A percentile compares a stretch with the other conserved stretches of the same genome.
These are phyloP conservation scores for Neurospora sublineolata DNA, from an alignment of 495 filamentous ascomycete genomes.

Conservation along the genomic window DNA sequence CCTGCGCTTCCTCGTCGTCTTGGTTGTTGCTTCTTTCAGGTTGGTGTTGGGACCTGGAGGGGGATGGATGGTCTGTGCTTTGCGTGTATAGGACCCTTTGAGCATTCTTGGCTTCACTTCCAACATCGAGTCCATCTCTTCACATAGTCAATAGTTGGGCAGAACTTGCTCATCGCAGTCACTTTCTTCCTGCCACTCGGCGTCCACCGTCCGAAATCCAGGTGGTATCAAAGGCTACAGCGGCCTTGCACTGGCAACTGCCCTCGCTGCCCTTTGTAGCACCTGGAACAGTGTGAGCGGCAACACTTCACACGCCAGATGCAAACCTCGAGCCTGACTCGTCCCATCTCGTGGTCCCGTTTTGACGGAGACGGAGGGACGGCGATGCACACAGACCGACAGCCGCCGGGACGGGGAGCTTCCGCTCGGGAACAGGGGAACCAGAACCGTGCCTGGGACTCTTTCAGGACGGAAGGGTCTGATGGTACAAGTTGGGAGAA, in stretches of 20 bases:
- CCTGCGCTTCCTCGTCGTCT: conserved; percentile 6
- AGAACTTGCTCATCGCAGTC: neutral
- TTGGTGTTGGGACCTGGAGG: neutral
- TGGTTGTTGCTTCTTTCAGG: neutral
- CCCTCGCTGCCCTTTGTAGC: neutral
- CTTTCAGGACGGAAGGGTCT: neutral
- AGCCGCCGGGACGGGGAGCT: neutral
- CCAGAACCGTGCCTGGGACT: neutral
- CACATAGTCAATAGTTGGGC: neutral
- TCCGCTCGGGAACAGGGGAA: neutral
- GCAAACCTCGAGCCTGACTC: neutral
- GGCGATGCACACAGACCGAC: neutral
- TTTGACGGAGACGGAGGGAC: neutral
- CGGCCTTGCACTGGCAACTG: neutral
- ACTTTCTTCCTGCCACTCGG: neutral
- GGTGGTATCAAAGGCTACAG: neutral
- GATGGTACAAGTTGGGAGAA: neutral
- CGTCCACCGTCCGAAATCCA: neutral
- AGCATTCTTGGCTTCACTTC: neutral
- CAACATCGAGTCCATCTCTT: neutral
- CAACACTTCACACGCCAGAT: neutral
- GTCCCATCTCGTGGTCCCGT: neutral
- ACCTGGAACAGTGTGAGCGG: neutral
- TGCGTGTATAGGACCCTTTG: neutral
- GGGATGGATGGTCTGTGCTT: neutral